Percentiles rank a stretch among this genome's conserved stretches.
Evolutionary conservation across 2,329 filamentous ascomycete species (phyloP).

Genomic region (Didymella sp.): DNA sequence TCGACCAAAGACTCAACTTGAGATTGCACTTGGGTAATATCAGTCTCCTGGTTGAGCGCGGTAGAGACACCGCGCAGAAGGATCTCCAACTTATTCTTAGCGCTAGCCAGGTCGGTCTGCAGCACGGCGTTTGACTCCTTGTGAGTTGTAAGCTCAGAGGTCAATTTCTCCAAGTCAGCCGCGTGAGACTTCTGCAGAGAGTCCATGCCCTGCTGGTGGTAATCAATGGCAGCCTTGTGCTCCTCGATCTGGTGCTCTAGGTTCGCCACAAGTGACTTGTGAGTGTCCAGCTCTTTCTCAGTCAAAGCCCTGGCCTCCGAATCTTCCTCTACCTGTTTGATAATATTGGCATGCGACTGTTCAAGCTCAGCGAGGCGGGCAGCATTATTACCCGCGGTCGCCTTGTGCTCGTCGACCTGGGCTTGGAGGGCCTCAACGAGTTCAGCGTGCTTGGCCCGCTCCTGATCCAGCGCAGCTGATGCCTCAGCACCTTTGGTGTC

Average conservation of each 20-base stretch:
- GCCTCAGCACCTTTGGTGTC: conserved; percentile 37
- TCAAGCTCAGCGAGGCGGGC: conserved; percentile 77
- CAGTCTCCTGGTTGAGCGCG: conserved; percentile 69
- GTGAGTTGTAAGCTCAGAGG: conserved; percentile 44
- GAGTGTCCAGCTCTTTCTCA: conserved; percentile 59
- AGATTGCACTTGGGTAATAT: conserved; percentile 50
- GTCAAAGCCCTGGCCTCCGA: conserved; percentile 65
- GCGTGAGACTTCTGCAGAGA: conserved; percentile 62
- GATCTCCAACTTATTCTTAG: conserved; percentile 66
- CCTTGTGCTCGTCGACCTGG: conserved; percentile 83
- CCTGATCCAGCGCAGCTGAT: conserved; percentile 48
- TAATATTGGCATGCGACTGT: conserved; percentile 70
- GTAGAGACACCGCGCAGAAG: conserved; percentile 68
- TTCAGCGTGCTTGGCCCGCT: conserved; percentile 57
- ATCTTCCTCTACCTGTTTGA: conserved; percentile 72
- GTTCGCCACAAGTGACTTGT: conserved; percentile 60
- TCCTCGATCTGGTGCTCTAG: conserved; percentile 64
- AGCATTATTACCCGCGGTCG: conserved; percentile 72
- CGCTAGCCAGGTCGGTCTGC: conserved; percentile 65
- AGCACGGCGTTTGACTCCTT: conserved; percentile 44
- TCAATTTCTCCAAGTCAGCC: conserved; percentile 60
- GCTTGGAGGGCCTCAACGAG: conserved; percentile 66
- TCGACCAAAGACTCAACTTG: conserved; percentile 54
- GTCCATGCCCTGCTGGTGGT: conserved; percentile 61
- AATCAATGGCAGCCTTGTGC: conserved; percentile 62